Evolutionary conservation across 164 flowering plant species (phyloP).

Genomic region (Brasenia schreberi): DNA sequence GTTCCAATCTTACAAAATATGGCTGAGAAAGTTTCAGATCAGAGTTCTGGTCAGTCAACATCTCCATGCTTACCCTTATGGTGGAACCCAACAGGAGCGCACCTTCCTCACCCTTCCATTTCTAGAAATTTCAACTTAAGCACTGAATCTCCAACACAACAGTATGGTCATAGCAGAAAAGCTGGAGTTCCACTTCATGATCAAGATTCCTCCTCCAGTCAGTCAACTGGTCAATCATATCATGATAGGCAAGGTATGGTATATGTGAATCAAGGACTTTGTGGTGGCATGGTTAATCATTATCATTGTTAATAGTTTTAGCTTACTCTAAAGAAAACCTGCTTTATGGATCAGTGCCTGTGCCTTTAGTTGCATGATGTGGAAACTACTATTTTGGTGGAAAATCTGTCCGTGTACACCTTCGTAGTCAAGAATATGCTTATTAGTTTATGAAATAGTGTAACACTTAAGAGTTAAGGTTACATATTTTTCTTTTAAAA

Average conservation of each 20-base stretch:
- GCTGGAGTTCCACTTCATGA: conserved; percentile 30
- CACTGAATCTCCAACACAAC: conserved; percentile 26
- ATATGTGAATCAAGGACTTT: too few relatives aligned
- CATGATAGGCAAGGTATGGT: conserved; percentile 8
- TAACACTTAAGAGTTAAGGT: too few relatives aligned
- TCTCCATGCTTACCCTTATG: conserved; percentile 19
- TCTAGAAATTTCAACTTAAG: conserved; percentile 23
- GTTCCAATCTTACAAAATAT: conserved; percentile 14
- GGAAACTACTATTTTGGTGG: too few relatives aligned
- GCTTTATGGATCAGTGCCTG: too few relatives aligned
- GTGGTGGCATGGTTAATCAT: too few relatives aligned
- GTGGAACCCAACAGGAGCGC: conserved; percentile 29
- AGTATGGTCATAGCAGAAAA: conserved; percentile 19
- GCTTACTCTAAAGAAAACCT: too few relatives aligned
- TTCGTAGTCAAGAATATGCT: too few relatives aligned
- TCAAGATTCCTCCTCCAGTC: conserved; percentile 43
- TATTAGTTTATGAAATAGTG: too few relatives aligned
- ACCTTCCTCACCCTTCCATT: conserved; percentile 14
- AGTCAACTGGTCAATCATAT: conserved; percentile 41
- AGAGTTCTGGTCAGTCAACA: conserved; percentile 14
- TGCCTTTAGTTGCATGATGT: too few relatives aligned
- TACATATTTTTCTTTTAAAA: too few relatives aligned
- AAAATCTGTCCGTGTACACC: too few relatives aligned
- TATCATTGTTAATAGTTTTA: too few relatives aligned
- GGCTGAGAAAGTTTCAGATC: conserved; percentile 15